Evolutionary conservation across 805 yeast genomes (phyloP).

Genomic region (Ogataea henricii): DNA sequence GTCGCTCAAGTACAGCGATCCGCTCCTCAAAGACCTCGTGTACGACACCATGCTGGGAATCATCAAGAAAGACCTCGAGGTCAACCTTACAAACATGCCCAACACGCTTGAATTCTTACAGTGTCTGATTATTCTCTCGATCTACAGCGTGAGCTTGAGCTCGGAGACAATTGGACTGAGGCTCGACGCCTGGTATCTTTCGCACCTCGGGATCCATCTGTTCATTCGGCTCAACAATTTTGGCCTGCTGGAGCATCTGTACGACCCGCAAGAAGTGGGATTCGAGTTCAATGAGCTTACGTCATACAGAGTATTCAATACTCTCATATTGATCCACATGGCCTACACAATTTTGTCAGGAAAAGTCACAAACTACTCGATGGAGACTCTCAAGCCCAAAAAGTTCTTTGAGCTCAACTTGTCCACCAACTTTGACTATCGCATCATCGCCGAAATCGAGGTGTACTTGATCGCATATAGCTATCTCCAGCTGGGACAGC

Average conservation of each 20-base stretch:
- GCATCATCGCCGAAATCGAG: slow-evolving; percentile 76
- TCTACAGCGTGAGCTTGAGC: slow-evolving; percentile 64
- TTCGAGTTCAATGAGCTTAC: slow-evolving; percentile 50
- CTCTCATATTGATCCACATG: slow-evolving; percentile 65
- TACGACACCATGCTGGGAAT: slow-evolving; percentile 48
- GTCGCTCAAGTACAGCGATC: slow-evolving; percentile 54
- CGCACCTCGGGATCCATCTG: slow-evolving; percentile 65
- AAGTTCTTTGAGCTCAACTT: slow-evolving; percentile 48
- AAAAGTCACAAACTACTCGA: slow-evolving; percentile 20
- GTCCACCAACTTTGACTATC: slow-evolving; percentile 78
- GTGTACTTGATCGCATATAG: slow-evolving; percentile 60
- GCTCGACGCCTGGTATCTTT: slow-evolving; percentile 71
- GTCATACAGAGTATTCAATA: slow-evolving; percentile 69
- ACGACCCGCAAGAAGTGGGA: slow-evolving; percentile 25
- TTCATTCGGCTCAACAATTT: slow-evolving; percentile 54
- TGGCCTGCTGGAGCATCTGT: slow-evolving; percentile 38
- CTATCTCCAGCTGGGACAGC: slow-evolving; percentile 46
- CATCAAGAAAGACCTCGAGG: slow-evolving; percentile 51
- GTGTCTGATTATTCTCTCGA: slow-evolving; percentile 63
- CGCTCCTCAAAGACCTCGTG: slow-evolving; percentile 39
- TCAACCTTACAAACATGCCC: slow-evolving; percentile 44
- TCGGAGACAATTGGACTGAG: slow-evolving; percentile 43
- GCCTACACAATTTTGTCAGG: slow-evolving; percentile 69
- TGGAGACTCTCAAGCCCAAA: slow-evolving; percentile 50
- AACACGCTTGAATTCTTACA: slow-evolving; percentile 62